Percentiles rank a stretch among this genome's conserved stretches.
Evolutionary conservation across 2,329 filamentous ascomycete species (phyloP).

Genomic region (Fusarium subglutinans): DNA sequence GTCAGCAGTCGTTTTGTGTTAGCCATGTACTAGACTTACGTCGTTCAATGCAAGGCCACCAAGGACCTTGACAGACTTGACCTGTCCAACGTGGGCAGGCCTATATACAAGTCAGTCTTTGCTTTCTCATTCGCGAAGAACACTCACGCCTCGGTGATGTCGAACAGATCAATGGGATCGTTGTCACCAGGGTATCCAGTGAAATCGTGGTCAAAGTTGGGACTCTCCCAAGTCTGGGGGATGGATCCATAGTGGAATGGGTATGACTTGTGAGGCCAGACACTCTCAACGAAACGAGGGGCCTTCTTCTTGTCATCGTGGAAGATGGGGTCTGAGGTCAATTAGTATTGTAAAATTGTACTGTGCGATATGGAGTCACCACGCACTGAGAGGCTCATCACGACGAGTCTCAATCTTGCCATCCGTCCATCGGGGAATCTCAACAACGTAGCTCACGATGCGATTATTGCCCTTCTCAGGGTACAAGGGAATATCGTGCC

Average conservation of each 20-base stretch:
- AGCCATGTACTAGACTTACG: slow-evolving; percentile 17
- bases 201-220: slow-evolving; percentile 51
- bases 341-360: neutral
- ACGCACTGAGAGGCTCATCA: slow-evolving; percentile 51
- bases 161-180: slow-evolving; percentile 54
- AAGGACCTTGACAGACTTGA: slow-evolving; percentile 55
- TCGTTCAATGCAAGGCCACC: slow-evolving; percentile 53
- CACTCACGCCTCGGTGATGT: slow-evolving; percentile 45
- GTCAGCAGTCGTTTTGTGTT: neutral
- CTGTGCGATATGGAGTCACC: fast-evolving
- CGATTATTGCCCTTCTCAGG: slow-evolving; percentile 47
- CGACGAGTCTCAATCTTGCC: slow-evolving; percentile 53
- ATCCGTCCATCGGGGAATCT: slow-evolving; percentile 55
- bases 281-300: slow-evolving; percentile 52
- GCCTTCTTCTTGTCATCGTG: slow-evolving; percentile 51
- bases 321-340: slow-evolving; percentile 49
- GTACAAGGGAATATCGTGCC: slow-evolving; percentile 55
- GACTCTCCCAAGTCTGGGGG: slow-evolving; percentile 56
- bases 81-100: slow-evolving; percentile 48
- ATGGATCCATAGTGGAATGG: slow-evolving; percentile 56
- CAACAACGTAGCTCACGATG: slow-evolving; percentile 52
- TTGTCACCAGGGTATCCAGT: slow-evolving; percentile 53
- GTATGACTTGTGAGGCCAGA: slow-evolving; percentile 56
- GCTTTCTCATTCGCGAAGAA: fast-evolving
- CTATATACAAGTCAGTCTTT: neutral